Base-by-base conservation (phyloP, 768 basidiomycete species). In the Tephrocybe rancida region DNA sequence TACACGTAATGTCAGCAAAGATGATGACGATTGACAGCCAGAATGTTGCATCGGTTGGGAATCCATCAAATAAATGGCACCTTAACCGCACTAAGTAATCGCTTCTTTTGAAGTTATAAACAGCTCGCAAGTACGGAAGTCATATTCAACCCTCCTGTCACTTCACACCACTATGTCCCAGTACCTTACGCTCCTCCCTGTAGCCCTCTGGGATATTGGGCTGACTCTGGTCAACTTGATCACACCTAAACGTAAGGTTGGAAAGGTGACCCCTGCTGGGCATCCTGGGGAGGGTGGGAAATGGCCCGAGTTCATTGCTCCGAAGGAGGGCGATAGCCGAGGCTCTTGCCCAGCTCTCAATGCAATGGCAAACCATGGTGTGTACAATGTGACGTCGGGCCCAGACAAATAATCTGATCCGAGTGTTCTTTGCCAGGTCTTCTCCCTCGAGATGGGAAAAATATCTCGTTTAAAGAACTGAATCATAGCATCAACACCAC, bases 281-380 rank as follows among this genome's bases (percentile, higher is more conserved):
- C 69, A 76, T 47, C 79, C 82, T 2, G 87, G 86, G 0, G 77
- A 70, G 44, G 80, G 75, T 26, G 86, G 88, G 0, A 63, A 75
- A 41, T 92, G 89, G 89, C 88, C 89, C 0, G 82, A 85, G 61
- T 90, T 78, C 61, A 68, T 75, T 1, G 67, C 84, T 2, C 79
- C 87, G 9, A 68, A 67, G 52, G 76, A 83, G 8, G 82, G 80
- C 1, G 89, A 91, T 59, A 90, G 88, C 61, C 75, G 90, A 2
- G 81, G 82, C 56, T 81, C 85, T 1, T 92, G 57, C 24, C 57
- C 57, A 1, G 88, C 81, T 11, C 65, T 92, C 54, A 92, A 93
- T 59, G 86, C 88, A 0, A 74, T 93, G 81, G 88, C 90, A 6
- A 92, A 92, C 64, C 90, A 92, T 55, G 91, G 90, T 90, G 8